phyloP scores from a whole-genome alignment of 2,329 filamentous ascomycete species.

The Fusarium sp. region DNA sequence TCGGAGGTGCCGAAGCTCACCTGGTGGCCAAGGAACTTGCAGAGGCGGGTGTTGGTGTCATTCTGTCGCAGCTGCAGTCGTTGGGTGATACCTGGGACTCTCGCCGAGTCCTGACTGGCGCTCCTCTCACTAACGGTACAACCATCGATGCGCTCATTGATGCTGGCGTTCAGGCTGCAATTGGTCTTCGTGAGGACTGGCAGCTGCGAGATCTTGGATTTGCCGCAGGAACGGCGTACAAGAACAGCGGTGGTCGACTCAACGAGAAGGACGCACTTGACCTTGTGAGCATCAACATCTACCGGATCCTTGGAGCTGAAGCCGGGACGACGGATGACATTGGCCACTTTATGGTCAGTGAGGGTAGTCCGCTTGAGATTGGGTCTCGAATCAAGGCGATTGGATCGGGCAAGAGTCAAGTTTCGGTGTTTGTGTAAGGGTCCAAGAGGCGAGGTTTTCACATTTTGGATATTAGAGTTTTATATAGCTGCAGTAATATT shows the following conservation, averaged over 20 bases:
- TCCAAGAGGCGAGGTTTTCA: background rate
- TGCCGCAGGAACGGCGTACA: conserved; percentile 69
- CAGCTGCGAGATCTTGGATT: conserved; percentile 69
- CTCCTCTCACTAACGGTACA: conserved; percentile 75
- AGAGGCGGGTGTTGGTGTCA: conserved; percentile 66
- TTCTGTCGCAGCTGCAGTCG: conserved; percentile 70
- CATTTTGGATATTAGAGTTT: background rate
- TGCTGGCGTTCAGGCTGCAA: conserved; percentile 68
- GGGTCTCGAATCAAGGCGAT: conserved; percentile 67
- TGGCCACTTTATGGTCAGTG: conserved; percentile 70
- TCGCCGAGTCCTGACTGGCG: conserved; percentile 71
- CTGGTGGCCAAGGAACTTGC: conserved; percentile 70
- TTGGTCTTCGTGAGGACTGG: conserved; percentile 73
- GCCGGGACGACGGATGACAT: conserved; percentile 41
- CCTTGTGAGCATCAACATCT: conserved; percentile 68
- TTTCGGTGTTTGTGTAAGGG: conserved; percentile 52
- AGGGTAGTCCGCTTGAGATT: conserved; percentile 73
- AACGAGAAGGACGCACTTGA: conserved; percentile 66
- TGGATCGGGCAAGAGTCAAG: conserved; percentile 48
- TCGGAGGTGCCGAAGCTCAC: conserved; percentile 73
- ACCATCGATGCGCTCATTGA: conserved; percentile 67
- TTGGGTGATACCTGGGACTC: conserved; percentile 70
- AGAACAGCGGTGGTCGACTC: conserved; percentile 66
- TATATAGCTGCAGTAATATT: background rate
- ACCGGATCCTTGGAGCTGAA: conserved; percentile 66